Evolutionary conservation across 2,329 filamentous ascomycete species (phyloP).

Genomic region (Chaetomiaceae sp.): DNA sequence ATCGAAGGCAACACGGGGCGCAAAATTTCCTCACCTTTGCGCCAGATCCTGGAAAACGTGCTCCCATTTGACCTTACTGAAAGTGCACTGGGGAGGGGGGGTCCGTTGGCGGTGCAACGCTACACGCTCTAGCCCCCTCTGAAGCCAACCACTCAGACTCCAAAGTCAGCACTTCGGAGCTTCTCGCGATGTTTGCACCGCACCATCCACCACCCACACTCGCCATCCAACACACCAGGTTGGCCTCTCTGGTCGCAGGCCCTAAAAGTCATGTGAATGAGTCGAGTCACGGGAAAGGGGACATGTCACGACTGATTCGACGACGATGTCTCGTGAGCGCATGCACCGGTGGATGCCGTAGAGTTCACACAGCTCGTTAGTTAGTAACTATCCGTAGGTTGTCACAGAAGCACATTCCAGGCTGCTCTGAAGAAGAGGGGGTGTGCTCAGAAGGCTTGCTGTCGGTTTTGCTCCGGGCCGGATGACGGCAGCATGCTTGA

Average conservation of each 20-base stretch:
- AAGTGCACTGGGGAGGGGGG: not conserved
- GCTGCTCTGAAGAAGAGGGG: too few relatives aligned
- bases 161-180: conserved; percentile 1
- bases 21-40: conserved; percentile 3
- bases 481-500: conserved; percentile 1
- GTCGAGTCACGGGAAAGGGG: not conserved
- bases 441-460: too few relatives aligned
- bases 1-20: conserved; percentile 5
- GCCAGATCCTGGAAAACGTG: not conserved
- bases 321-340: not conserved
- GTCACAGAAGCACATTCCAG: too few relatives aligned
- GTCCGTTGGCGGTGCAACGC: conserved; percentile 9
- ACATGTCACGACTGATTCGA: not conserved
- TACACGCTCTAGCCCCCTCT: not conserved
- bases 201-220: not conserved
- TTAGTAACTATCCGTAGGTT: too few relatives aligned
- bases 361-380: too few relatives aligned
- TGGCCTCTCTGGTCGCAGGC: conserved; percentile 15
- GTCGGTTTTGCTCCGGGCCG: not conserved
- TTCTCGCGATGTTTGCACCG: not conserved
- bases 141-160: conserved; percentile 11
- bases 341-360: not conserved
- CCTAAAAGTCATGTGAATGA: conserved; percentile 16
- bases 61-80: not conserved
- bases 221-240: conserved; percentile 1